Evolutionary conservation across 192 early-diverging fungal genomes (phyloP), one percentile per base, ranked within the genome.

Genomic region (Backusella parvicylindrica): DNA sequence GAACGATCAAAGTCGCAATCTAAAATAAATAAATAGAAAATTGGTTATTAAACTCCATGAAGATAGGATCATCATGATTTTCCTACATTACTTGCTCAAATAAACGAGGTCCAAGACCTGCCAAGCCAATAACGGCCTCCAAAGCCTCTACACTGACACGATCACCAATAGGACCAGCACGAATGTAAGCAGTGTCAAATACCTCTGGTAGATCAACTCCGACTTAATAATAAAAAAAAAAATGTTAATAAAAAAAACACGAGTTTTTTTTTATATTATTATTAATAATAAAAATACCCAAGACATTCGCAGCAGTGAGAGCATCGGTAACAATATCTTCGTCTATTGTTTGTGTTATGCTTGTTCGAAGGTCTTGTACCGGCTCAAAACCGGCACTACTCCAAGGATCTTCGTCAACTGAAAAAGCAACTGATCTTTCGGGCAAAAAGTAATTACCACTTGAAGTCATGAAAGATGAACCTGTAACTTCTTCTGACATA

Each of bases 171-270:
- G 85, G 86, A 15, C 78, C 77, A 3, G 86, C 84, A 53, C 81
- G 72, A 31, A 78, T 75, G 63, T 85, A 89, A 3, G 86, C 86
- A 31, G 82, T 83, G 11, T 82, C 74, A 68, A 87, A 89, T 43
- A 89, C 79, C 13, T 77, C 69, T 31, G 87, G 87, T 64, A 89
- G 68, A 26, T 70, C 65, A n/a, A 89, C 78, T 23, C 86, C 86
- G 38, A 82, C 84, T 85, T 30, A 43, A 31, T 32, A 15, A 41
- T 21, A 40, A 68, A 50, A 18, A 23, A 28, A n/a, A 68, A 68
- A 38, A n/a, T 11, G 21, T 37, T 23, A 26, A 15, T 40, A 26
- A 68, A n/a, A 65, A 31, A 38, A 18, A 68, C n/a, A 68, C 32
- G 36, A 23, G 23, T 28, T 69, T 41, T 70, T 47, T 38, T 67